Percentiles rank a stretch among this genome's conserved stretches.
Evolutionary conservation across 768 basidiomycete genomes (phyloP).

Genomic region (Phylloporus rhodoxanthus): DNA sequence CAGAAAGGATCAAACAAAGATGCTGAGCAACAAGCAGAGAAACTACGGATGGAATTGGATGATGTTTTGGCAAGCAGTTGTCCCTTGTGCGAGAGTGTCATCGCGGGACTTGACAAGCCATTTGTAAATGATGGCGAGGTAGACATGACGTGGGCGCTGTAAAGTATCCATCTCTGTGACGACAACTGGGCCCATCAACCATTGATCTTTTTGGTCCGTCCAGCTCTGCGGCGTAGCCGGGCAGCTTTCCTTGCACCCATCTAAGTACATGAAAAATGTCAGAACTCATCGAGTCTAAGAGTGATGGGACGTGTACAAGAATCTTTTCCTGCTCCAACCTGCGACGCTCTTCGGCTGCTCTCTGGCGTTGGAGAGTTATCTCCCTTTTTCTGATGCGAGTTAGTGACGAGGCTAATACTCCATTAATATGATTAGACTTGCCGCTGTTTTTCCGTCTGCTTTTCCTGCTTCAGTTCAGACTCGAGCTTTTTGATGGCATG

Average conservation of each 20-base stretch:
- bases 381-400: slow-evolving; percentile 48
- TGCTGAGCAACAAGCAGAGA: slow-evolving; percentile 60
- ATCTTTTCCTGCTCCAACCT: slow-evolving; percentile 42
- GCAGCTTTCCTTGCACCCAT: slow-evolving; percentile 79
- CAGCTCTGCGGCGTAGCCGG: slow-evolving; percentile 63
- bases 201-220: slow-evolving; percentile 75
- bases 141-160: slow-evolving; percentile 75
- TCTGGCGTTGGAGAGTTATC: slow-evolving; percentile 65
- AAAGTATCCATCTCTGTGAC: neutral
- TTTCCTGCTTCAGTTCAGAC: slow-evolving; percentile 70
- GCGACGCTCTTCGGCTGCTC: slow-evolving; percentile 64
- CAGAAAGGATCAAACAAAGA: slow-evolving; percentile 42
- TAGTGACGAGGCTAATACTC: neutral
- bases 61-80: slow-evolving; percentile 84
- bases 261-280: slow-evolving; percentile 35
- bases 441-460: slow-evolving; percentile 61
- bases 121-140: slow-evolving; percentile 77
- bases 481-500: slow-evolving; percentile 70
- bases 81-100: slow-evolving; percentile 88
- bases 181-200: slow-evolving; percentile 40
- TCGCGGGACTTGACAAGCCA: slow-evolving; percentile 79
- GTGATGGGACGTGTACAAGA: slow-evolving; percentile 8
- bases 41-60: slow-evolving; percentile 78
- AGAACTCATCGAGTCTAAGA: neutral
- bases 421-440: slow-evolving; percentile 18